Base-by-base conservation (phyloP, 345 rosid species). In the Aquilaria malaccensis region DNA sequence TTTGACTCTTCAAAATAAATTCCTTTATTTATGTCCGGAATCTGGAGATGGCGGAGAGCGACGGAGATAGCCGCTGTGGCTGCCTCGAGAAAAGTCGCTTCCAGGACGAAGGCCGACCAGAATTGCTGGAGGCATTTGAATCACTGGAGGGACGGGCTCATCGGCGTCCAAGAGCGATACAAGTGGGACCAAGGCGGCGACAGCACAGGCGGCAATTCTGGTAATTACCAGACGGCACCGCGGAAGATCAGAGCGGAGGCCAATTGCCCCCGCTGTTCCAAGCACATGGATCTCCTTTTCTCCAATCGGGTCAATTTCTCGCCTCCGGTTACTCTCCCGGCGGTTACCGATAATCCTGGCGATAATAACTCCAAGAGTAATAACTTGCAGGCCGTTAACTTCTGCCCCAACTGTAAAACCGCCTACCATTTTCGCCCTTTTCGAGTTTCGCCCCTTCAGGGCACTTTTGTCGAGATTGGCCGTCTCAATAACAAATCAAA, bases 241-340 rank as follows among this genome's bases (percentile, higher is more conserved):
- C 76, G 96, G 50, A 85, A 81, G 85, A 76, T 93, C 45, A 80
- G 84, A 74, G 98, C 95, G 13, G 97, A 87, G 73, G 82, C 88
- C 6, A 85, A 89, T 66, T 93, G 98, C 62, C 98, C 98, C n/a
- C 87, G 90, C 11, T 93, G 98, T 66, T 87, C 88, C 2, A 85
- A 85, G 59, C 84, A 81, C 65, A 82, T 90, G 88, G 89, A 87
- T 80, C 88, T 85, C 70, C 76, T 85, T 61, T 93, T 85, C 85
- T 84, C 87, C 46, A 83, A 78, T 66, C 82, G 81, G 57, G 70
- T 75, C 66, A 72, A 70, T 80, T 73, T 75, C 56, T 72, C 76
- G 61, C 70, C 76, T 31, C 76, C 62, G 6, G 29, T 33, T 14
- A n/a, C 60, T 10, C 22, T 9, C 49, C 6, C 55, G 50, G 41